Evolutionary conservation across 306 rosid genomes (phyloP).

Genomic region (Ormosia emarginata): DNA sequence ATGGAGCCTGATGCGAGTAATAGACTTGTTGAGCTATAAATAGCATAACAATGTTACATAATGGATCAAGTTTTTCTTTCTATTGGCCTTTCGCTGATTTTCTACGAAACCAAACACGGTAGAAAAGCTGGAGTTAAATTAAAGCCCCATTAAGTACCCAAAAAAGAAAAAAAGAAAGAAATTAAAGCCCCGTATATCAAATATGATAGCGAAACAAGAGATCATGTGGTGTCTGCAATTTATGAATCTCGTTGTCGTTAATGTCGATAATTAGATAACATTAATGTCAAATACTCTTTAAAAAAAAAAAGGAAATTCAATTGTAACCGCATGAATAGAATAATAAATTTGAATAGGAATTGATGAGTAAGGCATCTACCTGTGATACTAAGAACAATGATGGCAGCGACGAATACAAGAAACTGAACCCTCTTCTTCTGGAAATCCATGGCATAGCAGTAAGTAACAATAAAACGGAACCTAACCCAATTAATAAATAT

Average conservation of each 20-base stretch:
- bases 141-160: not conserved
- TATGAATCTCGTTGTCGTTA: not conserved
- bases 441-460: conserved; percentile 66
- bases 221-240: not conserved
- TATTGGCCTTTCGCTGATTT: not conserved
- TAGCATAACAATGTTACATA: not conserved
- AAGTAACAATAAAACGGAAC: not conserved
- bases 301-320: not conserved
- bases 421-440: conserved; percentile 51
- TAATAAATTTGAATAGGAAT: not conserved
- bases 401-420: conserved; percentile 36
- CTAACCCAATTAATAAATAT: conserved; percentile 9
- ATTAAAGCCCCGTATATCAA: not conserved
- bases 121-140: not conserved
- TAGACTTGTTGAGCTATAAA: not conserved
- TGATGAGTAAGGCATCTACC: conserved; percentile 56
- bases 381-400: conserved; percentile 64
- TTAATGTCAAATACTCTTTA: not conserved
- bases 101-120: not conserved
- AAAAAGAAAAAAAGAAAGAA: not conserved
- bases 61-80: not conserved
- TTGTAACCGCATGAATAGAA: not conserved
- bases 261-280: not conserved
- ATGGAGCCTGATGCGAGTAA: not conserved
- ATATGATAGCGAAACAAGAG: not conserved